A percentile compares a stretch with the other conserved stretches of the same genome.
These are phyloP conservation scores for Coemansia pectinata DNA, from an alignment of 192 early-diverging fungal genomes.

Conservation along the genomic window DNA sequence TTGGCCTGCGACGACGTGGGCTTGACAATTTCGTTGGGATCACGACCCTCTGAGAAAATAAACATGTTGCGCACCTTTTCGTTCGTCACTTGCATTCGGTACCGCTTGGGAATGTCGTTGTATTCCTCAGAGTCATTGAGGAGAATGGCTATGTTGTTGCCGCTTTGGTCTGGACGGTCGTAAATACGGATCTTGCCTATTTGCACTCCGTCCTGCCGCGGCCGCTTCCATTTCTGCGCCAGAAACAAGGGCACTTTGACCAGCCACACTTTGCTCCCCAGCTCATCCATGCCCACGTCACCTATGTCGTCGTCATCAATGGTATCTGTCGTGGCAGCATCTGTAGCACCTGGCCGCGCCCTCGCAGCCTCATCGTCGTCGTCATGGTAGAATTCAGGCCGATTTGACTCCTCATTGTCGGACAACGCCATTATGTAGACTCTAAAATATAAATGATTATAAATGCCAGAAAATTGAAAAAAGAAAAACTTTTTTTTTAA, in stretches of 20 bases:
- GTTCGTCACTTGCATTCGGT: constrained; percentile 72
- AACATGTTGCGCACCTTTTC: constrained; percentile 72
- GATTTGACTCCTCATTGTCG: constrained; percentile 31
- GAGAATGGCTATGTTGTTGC: constrained; percentile 64
- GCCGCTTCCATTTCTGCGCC: constrained; percentile 77
- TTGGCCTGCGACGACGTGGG: constrained; percentile 47
- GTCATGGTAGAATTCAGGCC: constrained; percentile 37
- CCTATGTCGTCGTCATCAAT: constrained; percentile 64
- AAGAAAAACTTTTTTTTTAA: not conserved
- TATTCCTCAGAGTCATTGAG: constrained; percentile 64
- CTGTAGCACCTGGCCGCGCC: not conserved
- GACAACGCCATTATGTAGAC: constrained; percentile 18
- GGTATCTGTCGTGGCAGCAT: constrained; percentile 2
- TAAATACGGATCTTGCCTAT: constrained; percentile 81
- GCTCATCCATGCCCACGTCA: constrained; percentile 66
- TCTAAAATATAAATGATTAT: not conserved
- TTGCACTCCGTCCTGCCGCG: constrained; percentile 65
- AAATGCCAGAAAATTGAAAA: constrained; percentile 1
- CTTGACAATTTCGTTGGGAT: constrained; percentile 44
- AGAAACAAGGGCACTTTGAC: constrained; percentile 93
- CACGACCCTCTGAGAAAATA: constrained; percentile 69
- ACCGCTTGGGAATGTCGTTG: constrained; percentile 77
- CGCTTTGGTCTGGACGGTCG: constrained; percentile 57
- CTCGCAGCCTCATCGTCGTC: constrained; percentile 21
- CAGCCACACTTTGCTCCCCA: constrained; percentile 83